phyloP scores from a whole-genome alignment of 2,329 filamentous ascomycete genomes.

The Onygena corvina region DNA sequence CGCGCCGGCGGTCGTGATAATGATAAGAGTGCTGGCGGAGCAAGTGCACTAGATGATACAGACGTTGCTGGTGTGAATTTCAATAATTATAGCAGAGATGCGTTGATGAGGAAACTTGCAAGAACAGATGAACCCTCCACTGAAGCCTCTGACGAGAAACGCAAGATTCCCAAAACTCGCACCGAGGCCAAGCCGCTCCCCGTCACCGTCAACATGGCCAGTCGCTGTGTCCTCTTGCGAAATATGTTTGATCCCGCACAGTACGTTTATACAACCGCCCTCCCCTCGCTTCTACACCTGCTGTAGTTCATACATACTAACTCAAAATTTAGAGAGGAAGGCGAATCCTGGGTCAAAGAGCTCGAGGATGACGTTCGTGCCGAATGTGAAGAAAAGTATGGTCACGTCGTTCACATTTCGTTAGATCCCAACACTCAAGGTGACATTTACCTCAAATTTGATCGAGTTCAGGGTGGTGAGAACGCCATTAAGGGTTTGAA shows the following conservation, averaged over 20 bases:
- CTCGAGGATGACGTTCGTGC: slow-evolving; percentile 84
- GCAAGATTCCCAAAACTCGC: slow-evolving; percentile 63
- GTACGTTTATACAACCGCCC: slow-evolving; percentile 45
- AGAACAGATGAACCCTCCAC: slow-evolving; percentile 72
- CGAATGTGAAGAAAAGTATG: slow-evolving; percentile 92
- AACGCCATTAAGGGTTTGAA: slow-evolving; percentile 97
- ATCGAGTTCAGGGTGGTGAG: slow-evolving; percentile 85
- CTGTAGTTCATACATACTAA: slow-evolving; percentile 25
- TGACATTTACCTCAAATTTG: slow-evolving; percentile 98
- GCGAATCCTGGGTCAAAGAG: slow-evolving; percentile 80
- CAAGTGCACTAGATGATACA: slow-evolving; percentile 90
- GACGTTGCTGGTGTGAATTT: slow-evolving; percentile 98
- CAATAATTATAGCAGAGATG: slow-evolving; percentile 97
- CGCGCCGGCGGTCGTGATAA: slow-evolving; percentile 78
- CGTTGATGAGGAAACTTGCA: slow-evolving; percentile 96
- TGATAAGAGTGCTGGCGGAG: slow-evolving; percentile 75
- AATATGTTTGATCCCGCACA: slow-evolving; percentile 90
- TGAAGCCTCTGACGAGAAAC: slow-evolving; percentile 51
- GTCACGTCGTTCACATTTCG: slow-evolving; percentile 92
- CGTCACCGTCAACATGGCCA: slow-evolving; percentile 81
- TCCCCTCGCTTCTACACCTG: background rate
- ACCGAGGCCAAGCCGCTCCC: slow-evolving; percentile 66
- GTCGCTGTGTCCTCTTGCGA: slow-evolving; percentile 82
- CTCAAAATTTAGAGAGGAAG: slow-evolving; percentile 55
- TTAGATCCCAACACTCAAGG: slow-evolving; percentile 87